Percentiles rank a stretch among this genome's conserved stretches.
phyloP scores from a whole-genome alignment of 108 stramenopile species.

The Fragilaria radians region DNA sequence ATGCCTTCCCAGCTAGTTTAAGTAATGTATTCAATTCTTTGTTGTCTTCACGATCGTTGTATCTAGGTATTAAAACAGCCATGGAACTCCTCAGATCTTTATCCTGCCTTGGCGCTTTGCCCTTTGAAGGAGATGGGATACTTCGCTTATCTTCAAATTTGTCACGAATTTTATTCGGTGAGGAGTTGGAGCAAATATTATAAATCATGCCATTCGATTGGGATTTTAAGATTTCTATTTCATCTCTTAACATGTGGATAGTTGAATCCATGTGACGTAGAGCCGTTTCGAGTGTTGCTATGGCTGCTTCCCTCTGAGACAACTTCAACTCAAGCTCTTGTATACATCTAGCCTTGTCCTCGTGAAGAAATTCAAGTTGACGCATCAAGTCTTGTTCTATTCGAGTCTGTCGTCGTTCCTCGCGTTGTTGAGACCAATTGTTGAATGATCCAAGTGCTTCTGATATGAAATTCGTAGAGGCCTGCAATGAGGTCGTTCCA shows the following conservation, averaged over 20 bases:
- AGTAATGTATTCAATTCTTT: too few relatives aligned
- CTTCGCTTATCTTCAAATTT: background rate
- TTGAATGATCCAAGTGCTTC: background rate
- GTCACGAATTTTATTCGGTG: background rate
- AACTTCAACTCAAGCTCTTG: slow-evolving; percentile 7
- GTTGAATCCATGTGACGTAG: background rate
- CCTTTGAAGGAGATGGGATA: too few relatives aligned
- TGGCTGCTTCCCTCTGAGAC: slow-evolving; percentile 2
- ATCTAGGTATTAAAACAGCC: too few relatives aligned
- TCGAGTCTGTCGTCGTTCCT: background rate
- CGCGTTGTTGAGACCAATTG: background rate
- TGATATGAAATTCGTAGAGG: background rate
- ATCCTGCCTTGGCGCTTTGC: too few relatives aligned
- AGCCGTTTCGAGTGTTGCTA: background rate
- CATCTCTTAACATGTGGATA: background rate
- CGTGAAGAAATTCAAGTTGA: background rate
- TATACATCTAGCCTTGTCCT: background rate
- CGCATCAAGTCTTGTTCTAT: slow-evolving; percentile 2
- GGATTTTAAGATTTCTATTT: background rate
- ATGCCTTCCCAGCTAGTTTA: too few relatives aligned
- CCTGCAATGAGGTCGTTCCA: background rate
- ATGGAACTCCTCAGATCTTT: too few relatives aligned
- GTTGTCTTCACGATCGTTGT: too few relatives aligned
- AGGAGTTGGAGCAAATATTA: background rate
- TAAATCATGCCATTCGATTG: background rate